Evolutionary conservation across 306 rosid genomes (phyloP), one percentile per base, ranked within the genome.

Genomic region (Castanea sativa): DNA sequence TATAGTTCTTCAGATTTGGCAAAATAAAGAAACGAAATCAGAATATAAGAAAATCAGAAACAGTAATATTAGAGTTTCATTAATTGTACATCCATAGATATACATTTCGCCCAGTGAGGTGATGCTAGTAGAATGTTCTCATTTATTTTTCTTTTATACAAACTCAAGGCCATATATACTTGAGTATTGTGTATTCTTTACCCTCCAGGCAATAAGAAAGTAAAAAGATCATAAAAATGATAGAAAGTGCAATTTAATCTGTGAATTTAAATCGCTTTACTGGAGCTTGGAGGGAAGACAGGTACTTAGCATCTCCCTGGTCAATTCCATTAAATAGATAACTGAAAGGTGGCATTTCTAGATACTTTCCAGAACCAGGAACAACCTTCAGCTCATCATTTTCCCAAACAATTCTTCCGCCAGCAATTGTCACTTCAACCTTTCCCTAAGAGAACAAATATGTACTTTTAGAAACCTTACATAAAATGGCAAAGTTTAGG

Each of bases 341-440:
- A 76, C 82, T 82, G 74, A 76, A 94, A 73, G 99, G 95, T 41
- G 83, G 86, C 92, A 83, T 87, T 85, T 90, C 78, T 78, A 92
- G 81, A 81, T 94, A 91, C 87, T 82, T 91, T 33, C 97, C 97
- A 32, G 89, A 83, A 59, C 93, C 97, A 29, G 97, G 93, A 86
- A 82, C 86, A 75, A 89, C 89, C 78, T 85, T 91, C 80, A 94
- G 88, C 82, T 91, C 89, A 80, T 91, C 78, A 53, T 92, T 91
- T 88, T 92, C 89, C 98, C 98, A 94, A 71, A 92, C 98, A 80
- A 94, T 76, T 90, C 89, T 86, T 88, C 98, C 98, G 76, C 97
- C 91, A 60, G 95, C 80, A 79, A 94, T 86, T 71, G 98, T 92
- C 71, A 92, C 98, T 88, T 92, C 98, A 79, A 94, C 80, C 80